Evolutionary conservation across 106 monocot species (phyloP).

Genomic region (Ottelia alismoides): DNA sequence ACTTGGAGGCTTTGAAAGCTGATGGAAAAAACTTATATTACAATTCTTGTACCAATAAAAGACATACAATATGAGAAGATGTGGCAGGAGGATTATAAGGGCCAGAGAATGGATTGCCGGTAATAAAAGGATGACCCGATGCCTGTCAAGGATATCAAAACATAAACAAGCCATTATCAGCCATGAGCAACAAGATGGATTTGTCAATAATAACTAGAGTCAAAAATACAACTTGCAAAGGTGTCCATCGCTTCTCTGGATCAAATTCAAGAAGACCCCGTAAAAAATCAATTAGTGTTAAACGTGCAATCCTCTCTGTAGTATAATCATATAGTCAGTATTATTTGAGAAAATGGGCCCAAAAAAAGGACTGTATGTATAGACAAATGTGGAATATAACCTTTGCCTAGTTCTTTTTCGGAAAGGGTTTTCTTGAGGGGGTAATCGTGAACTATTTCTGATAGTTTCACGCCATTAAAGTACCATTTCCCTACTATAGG

Average conservation of each 20-base stretch:
- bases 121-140: slow-evolving; percentile 89
- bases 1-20: too few species aligned
- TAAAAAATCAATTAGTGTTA: slow-evolving; percentile 84
- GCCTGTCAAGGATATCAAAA: slow-evolving; percentile 37
- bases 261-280: slow-evolving; percentile 91
- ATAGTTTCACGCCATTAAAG: slow-evolving; percentile 60
- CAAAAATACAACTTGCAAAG: slow-evolving; percentile 59
- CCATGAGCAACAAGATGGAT: not conserved
- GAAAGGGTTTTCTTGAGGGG: slow-evolving; percentile 65
- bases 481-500: slow-evolving; percentile 78
- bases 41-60: too few species aligned
- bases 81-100: slow-evolving; percentile 69
- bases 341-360: too few species aligned
- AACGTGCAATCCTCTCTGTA: slow-evolving; percentile 52
- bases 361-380: too few species aligned
- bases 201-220: not conserved
- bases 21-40: too few species aligned
- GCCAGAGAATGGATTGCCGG: slow-evolving; percentile 70
- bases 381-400: slow-evolving; percentile 16
- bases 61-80: too few species aligned
- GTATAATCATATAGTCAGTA: not conserved
- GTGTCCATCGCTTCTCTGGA: slow-evolving; percentile 92
- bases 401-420: slow-evolving; percentile 71
- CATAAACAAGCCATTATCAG: not conserved
- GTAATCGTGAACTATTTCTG: slow-evolving; percentile 69